Conservation (phyloP, 805 yeast genomes). For the Wickerhamiella azymoides region DNA sequence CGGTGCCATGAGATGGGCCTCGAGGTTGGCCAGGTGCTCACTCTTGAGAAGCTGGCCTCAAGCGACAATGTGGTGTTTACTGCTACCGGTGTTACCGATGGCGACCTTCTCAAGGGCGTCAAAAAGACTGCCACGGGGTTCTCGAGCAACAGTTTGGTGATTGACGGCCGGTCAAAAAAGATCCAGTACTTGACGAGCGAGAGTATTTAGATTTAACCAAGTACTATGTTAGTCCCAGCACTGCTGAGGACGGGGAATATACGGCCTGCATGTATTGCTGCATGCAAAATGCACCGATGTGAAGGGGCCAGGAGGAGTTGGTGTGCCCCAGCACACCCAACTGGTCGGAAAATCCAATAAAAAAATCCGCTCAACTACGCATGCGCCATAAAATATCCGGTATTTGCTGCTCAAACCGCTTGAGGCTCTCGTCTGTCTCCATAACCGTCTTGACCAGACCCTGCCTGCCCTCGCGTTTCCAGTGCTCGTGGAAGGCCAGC, state of each 20-base stretch:
- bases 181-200: neutral
- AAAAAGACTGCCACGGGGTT: neutral
- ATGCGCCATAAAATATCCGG: conserved; percentile 5
- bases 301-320: too few species aligned
- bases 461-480: conserved; percentile 16
- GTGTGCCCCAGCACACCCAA: too few species aligned
- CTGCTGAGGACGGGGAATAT: too few species aligned
- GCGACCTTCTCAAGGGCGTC: neutral
- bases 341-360: too few species aligned
- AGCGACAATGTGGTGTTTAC: neutral
- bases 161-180: neutral
- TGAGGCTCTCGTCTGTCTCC: conserved; percentile 19
- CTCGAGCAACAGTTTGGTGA: neutral
- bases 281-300: too few species aligned
- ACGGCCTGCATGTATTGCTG: too few species aligned
- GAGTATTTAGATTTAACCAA: neutral
- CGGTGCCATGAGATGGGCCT: neutral
- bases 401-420: conserved; percentile 11
- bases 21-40: neutral
- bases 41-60: neutral
- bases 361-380: neutral
- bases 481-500: conserved; percentile 18
- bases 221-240: too few species aligned
- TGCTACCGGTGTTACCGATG: neutral
- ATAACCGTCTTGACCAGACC: conserved; percentile 18